Conservation (phyloP, 768 basidiomycete genomes). For the Mycena vitilis region DNA sequence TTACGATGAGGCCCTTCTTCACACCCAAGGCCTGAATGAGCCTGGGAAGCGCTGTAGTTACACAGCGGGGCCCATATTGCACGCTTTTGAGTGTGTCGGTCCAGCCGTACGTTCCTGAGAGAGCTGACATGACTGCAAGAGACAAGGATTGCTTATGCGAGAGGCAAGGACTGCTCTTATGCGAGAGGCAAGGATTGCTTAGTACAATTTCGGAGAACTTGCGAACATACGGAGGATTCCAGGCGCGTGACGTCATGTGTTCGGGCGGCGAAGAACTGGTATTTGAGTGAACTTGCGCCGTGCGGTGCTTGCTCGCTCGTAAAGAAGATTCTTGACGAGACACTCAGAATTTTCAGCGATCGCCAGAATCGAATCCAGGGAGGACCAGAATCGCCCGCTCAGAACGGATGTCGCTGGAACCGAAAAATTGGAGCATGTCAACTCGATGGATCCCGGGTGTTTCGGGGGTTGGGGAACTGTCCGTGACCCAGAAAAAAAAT, state of each 20-base stretch:
- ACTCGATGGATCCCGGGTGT: too few relatives aligned
- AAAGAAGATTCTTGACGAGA: too few relatives aligned
- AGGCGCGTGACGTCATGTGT: conserved; percentile 16
- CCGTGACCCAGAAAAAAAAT: too few relatives aligned
- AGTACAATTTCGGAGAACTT: background rate
- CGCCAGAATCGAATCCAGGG: too few relatives aligned
- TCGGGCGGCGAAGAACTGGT: background rate
- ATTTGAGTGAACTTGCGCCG: too few relatives aligned
- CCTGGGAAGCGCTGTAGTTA: conserved; percentile 71
- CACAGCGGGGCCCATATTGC: conserved; percentile 78
- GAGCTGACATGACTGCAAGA: conserved; percentile 10
- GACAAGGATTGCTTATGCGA: background rate
- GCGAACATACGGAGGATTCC: background rate
- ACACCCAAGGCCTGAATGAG: conserved; percentile 65
- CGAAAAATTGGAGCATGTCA: too few relatives aligned
- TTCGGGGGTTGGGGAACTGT: too few relatives aligned
- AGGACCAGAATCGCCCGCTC: too few relatives aligned
- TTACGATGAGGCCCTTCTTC: conserved; percentile 77
- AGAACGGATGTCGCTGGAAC: too few relatives aligned
- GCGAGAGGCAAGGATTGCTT: background rate
- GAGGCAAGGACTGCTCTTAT: background rate
- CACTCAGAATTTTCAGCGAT: too few relatives aligned
- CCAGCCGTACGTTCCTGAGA: conserved; percentile 72
- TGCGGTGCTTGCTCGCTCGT: too few relatives aligned
- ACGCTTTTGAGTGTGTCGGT: conserved; percentile 75